Conservation (phyloP, 2,329 filamentous ascomycete genomes). For the Blastomyces percursus region DNA sequence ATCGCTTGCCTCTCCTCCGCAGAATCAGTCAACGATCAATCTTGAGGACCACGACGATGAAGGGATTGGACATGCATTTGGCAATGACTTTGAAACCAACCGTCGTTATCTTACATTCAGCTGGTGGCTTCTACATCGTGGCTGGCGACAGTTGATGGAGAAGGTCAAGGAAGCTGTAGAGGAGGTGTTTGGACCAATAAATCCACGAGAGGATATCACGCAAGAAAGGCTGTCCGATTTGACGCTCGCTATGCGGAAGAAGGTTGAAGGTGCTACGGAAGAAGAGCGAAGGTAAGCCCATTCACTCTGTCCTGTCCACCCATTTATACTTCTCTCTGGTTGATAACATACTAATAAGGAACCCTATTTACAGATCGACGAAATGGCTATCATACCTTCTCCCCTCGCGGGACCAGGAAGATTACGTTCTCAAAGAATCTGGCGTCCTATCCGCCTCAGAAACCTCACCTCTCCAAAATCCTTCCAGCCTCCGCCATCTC, state of each 20-base stretch:
- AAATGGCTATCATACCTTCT: constrained; percentile 80
- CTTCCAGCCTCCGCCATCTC: constrained; percentile 59
- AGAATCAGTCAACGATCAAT: constrained; percentile 64
- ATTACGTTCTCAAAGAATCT: constrained; percentile 72
- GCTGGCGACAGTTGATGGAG: constrained; percentile 71
- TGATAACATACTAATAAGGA: neutral
- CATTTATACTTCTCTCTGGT: constrained; percentile 5
- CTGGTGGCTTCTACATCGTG: constrained; percentile 92
- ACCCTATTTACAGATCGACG: constrained; percentile 33
- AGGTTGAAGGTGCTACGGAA: constrained; percentile 65
- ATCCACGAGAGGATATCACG: constrained; percentile 77
- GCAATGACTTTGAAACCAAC: constrained; percentile 93
- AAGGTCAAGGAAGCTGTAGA: constrained; percentile 77
- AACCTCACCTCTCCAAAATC: constrained; percentile 25
- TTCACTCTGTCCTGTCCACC: neutral
- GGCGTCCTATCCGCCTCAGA: constrained; percentile 49
- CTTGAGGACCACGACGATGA: constrained; percentile 92
- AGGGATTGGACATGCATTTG: constrained; percentile 64
- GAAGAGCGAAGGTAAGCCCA: constrained; percentile 44
- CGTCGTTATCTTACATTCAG: constrained; percentile 89
- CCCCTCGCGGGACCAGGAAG: constrained; percentile 66
- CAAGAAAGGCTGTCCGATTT: constrained; percentile 70
- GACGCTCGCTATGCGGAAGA: constrained; percentile 70
- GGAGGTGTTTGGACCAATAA: constrained; percentile 79
- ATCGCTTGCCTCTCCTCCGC: constrained; percentile 66